Base-by-base conservation (phyloP, 441 rosid genomes). In the Pelargonium myrrhifolium region DNA sequence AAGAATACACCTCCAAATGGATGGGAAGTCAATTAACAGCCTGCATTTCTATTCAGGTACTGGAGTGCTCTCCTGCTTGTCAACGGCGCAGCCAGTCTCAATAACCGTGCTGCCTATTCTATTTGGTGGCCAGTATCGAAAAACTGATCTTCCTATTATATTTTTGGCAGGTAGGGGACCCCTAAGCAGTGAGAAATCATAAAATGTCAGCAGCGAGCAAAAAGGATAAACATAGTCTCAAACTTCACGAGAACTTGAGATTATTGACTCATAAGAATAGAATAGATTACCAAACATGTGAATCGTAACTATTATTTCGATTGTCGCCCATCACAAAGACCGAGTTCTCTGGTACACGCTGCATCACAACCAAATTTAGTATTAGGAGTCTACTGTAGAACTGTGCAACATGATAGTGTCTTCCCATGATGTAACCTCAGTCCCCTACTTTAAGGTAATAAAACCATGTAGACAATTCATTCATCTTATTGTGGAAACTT, bases 241-340 rank as follows among this genome's bases (percentile, higher is more conserved):
- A 6, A 18, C 18, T 26, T 9, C 17, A 17, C 6, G 64, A 60
- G 53, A 21, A 43, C 67, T 31, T 26, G 3, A 70, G 17, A 53
- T 42, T 67, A 67, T 64, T 51, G 12, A 66, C 72, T 42, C 49
- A 64, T 24, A 65, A 60, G 39, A 35, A 35, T 6, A 35, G 39
- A 35, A 35, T 35, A 35, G 6, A 53, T 86, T 80, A 94, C 99
- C 99, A 94, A 9, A 88, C 89, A 1, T 94, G 99, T 0, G 99
- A 94, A 74, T 92, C 99, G 11, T 94, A 94, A 74, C 95, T 90
- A 69, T 94, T 92, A 77, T 94, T 94, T 9, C 98, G 87, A 73
- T 94, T 93, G 61, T 94, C 99, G 31, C 99, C 99, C 97, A 93
- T 93, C 77, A 93, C 97, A 66, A 92, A 92, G 49, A 89, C 97